Evolutionary conservation across 495 filamentous ascomycete genomes (phyloP), one percentile per base, ranked within the genome.

Genomic region (Penicillium arizonense): DNA sequence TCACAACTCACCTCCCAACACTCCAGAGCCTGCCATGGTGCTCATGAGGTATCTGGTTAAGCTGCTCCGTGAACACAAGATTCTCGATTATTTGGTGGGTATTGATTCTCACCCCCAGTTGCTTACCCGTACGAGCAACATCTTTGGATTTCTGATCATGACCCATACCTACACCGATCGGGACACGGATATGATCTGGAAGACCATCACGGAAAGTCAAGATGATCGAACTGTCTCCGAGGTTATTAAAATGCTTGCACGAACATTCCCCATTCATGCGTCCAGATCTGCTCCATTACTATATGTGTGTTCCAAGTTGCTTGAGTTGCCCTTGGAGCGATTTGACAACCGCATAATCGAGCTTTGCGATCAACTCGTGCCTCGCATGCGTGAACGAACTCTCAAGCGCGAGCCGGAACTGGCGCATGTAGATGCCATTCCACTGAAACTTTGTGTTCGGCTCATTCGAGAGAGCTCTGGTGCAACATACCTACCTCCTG

Each of bases 31-130:
- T 32, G 63, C 74, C 5, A 73, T 80, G 54, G 77, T 83, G 0
- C 72, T 87, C 13, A 69, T 90, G 44, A 75, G 78, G 30, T 88
- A 85, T 58, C 73, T 91, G 47, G 79, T 87, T 18, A 70, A 78
- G 20, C 87, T 86, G 53, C 77, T 96, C 37, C 70, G 84, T 23
- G 57, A 76, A 3, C 83, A 83, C 39, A 82, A 81, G 52, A 77
- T 96, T 21, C 78, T 96, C 38, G 84, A 90, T 41, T 96, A 97
- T 66, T 81, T 98, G 24, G 84, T 97, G 48, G 89, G 94, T 2
- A 84, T 92, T 38, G 91, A 90, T 49, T 96, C 94, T 14, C 94
- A 97, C 62, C 89, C 89, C 5, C 90, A 96, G 59, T 82, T 98
- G 51, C 95, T 96, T 40, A 77, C 73, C 37, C 82, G 89, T 54